Evolutionary conservation across 164 flowering plant genomes (phyloP).

Genomic region (Buxus sempervirens): DNA sequence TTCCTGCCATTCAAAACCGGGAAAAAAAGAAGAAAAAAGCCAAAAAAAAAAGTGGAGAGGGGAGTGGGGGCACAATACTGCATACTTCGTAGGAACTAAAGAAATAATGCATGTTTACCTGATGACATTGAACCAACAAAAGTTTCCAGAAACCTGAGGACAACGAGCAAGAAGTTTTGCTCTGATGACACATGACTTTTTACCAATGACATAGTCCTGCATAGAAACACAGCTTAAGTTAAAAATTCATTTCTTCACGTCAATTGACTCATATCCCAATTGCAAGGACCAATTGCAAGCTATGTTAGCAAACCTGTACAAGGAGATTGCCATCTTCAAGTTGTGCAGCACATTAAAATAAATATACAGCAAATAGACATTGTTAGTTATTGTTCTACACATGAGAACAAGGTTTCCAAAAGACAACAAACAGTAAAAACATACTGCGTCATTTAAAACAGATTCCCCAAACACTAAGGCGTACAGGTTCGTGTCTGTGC

Average conservation of each 20-base stretch:
- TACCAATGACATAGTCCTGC: conserved; percentile 91
- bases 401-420: background rate
- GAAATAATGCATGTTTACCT: conserved; percentile 35
- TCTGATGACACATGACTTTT: conserved; percentile 63
- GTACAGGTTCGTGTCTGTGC: conserved; percentile 88
- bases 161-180: conserved; percentile 65
- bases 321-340: conserved; percentile 93
- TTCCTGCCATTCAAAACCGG: too few species aligned
- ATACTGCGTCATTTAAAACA: conserved; percentile 97
- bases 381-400: background rate
- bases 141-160: conserved; percentile 91
- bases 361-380: conserved; percentile 11
- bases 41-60: too few species aligned
- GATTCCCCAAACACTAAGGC: conserved; percentile 99
- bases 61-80: too few species aligned
- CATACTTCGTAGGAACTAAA: background rate
- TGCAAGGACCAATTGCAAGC: background rate
- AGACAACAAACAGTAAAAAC: conserved; percentile 24
- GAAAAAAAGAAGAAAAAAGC: too few species aligned
- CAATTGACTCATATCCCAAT: background rate
- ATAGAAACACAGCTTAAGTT: conserved; percentile 4
- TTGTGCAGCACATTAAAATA: conserved; percentile 18
- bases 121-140: conserved; percentile 96
- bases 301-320: conserved; percentile 68
- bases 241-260: background rate